phyloP scores from a whole-genome alignment of 768 basidiomycete genomes.

The Russula brevipes region DNA sequence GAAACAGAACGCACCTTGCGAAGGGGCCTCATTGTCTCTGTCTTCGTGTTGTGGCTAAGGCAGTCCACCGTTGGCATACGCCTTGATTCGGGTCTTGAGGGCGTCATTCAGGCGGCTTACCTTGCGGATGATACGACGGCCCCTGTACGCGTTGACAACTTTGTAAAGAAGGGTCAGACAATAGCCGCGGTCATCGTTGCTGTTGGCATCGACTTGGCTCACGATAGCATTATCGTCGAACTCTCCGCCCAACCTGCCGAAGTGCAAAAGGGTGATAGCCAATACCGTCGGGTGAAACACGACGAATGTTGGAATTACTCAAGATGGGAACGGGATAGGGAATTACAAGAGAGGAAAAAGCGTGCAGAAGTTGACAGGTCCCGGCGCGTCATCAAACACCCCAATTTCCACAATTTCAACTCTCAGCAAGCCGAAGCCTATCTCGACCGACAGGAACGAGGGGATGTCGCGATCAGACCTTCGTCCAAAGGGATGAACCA shows the following conservation, averaged over 20 bases:
- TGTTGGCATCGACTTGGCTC: constrained; percentile 55
- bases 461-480: constrained; percentile 94
- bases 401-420: constrained; percentile 96
- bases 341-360: constrained; percentile 77
- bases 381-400: constrained; percentile 91
- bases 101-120: constrained; percentile 57
- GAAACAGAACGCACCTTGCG: constrained; percentile 78
- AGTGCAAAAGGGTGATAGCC: constrained; percentile 54
- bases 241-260: constrained; percentile 67
- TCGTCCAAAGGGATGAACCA: constrained; percentile 92
- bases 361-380: constrained; percentile 73
- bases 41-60: constrained; percentile 55
- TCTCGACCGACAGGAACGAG: constrained; percentile 84
- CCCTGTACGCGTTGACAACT: constrained; percentile 32
- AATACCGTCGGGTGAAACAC: constrained; percentile 52
- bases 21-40: constrained; percentile 77
- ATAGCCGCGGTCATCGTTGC: constrained; percentile 74
- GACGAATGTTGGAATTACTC: constrained; percentile 63
- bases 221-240: constrained; percentile 63
- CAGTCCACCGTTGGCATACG: constrained; percentile 53
- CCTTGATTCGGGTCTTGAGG: constrained; percentile 93
- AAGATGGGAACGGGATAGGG: constrained; percentile 62
- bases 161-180: constrained; percentile 74
- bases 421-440: constrained; percentile 84
- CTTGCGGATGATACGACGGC: constrained; percentile 51